Conservation (phyloP, 1,284 basidiomycete species). For the Phellinidium pouzarii region DNA sequence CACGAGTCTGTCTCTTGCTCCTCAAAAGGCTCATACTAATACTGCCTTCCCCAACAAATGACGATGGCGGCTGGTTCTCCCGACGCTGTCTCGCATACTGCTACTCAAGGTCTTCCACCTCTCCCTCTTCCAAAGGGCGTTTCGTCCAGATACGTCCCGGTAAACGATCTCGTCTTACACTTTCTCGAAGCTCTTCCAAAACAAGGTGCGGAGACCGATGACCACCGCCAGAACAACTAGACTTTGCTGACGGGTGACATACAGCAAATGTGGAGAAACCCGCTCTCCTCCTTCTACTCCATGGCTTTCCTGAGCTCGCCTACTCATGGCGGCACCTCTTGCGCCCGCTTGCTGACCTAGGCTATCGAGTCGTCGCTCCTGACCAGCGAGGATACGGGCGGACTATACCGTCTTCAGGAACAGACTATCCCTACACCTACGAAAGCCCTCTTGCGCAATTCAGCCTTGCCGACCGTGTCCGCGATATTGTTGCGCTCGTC, state of each 20-base stretch:
- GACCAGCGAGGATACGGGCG: constrained; percentile 31
- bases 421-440: constrained; percentile 29
- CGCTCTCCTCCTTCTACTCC: constrained; percentile 51
- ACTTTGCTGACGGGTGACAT: too few species aligned
- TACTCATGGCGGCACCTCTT: constrained; percentile 59
- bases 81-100: too few species aligned
- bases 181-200: constrained; percentile 13
- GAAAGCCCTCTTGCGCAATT: constrained; percentile 46
- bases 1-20: too few species aligned
- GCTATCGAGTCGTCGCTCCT: constrained; percentile 32
- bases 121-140: constrained; percentile 13
- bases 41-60: too few species aligned
- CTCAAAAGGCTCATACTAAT: too few species aligned
- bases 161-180: constrained; percentile 15
- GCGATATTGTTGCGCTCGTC: constrained; percentile 46
- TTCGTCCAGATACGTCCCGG: constrained; percentile 2
- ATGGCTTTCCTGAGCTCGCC: constrained; percentile 60
- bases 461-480: constrained; percentile 41
- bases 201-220: too few species aligned
- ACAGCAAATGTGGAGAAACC: not conserved
- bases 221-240: too few species aligned
- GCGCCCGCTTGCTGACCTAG: constrained; percentile 37
- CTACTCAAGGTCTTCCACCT: not conserved
- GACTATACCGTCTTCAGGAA: constrained; percentile 23
- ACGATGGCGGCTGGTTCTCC: too few species aligned